Conservation (phyloP, 1,284 basidiomycete species). For the Austroboletus novae-zelandiae region DNA sequence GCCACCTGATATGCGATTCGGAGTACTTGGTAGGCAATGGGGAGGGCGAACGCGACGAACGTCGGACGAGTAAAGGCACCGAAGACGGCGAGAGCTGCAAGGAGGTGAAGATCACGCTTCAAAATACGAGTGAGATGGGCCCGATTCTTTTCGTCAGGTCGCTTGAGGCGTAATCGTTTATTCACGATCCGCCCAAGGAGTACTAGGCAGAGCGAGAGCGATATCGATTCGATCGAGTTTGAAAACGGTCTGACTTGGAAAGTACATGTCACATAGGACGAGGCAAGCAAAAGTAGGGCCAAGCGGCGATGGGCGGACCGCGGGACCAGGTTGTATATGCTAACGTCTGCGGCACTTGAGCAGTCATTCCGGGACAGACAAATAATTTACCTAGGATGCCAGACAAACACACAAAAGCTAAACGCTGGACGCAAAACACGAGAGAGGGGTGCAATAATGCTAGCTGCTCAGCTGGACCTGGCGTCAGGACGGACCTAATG, state of each 20-base stretch:
- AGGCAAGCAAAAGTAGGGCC: slow-evolving; percentile 36
- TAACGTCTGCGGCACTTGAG: slow-evolving; percentile 30
- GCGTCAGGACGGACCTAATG: slow-evolving; percentile 10
- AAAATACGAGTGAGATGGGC: background rate
- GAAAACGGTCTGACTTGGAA: slow-evolving; percentile 43
- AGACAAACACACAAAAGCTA: slow-evolving; percentile 33
- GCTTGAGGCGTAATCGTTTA: background rate
- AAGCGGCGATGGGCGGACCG: slow-evolving; percentile 16
- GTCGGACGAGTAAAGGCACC: slow-evolving; percentile 39
- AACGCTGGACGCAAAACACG: slow-evolving; percentile 33
- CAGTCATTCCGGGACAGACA: background rate
- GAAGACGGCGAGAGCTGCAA: slow-evolving; percentile 25
- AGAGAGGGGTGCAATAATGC: slow-evolving; percentile 16
- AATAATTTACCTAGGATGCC: slow-evolving; percentile 33
- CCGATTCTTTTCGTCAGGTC: background rate
- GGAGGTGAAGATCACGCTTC: slow-evolving; percentile 17
- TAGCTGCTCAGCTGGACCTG: slow-evolving; percentile 9
- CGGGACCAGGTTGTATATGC: slow-evolving; percentile 26
- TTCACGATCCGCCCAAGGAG: slow-evolving; percentile 17
- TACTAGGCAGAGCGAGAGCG: slow-evolving; percentile 33
- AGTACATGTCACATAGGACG: slow-evolving; percentile 38
- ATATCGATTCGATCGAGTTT: slow-evolving; percentile 37
- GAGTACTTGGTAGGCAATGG: slow-evolving; percentile 29
- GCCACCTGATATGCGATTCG: slow-evolving; percentile 8
- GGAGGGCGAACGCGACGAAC: slow-evolving; percentile 35